These are phyloP conservation scores for Dendrostoma leiphaemia DNA, from an alignment of 2,329 filamentous ascomycete species.

Conservation along the genomic window DNA sequence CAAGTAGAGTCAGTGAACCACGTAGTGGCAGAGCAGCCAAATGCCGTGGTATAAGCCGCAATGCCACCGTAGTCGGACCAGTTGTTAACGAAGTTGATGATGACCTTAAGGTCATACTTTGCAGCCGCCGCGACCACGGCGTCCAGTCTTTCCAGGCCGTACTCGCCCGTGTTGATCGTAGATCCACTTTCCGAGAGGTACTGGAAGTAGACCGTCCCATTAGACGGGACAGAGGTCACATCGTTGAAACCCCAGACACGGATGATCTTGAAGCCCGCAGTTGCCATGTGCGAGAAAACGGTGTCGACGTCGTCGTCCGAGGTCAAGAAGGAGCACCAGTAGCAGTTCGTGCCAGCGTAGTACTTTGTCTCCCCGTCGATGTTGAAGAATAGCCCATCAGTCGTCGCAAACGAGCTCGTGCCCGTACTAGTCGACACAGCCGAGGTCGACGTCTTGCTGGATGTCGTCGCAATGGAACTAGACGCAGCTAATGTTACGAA, in stretches of 20 bases:
- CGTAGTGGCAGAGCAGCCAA: slow-evolving; percentile 49
- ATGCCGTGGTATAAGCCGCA: slow-evolving; percentile 56
- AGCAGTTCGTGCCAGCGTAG: slow-evolving; percentile 51
- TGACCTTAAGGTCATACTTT: slow-evolving; percentile 58
- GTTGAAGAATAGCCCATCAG: slow-evolving; percentile 31
- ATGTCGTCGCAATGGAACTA: slow-evolving; percentile 13
- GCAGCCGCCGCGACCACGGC: slow-evolving; percentile 61
- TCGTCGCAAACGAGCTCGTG: slow-evolving; percentile 22
- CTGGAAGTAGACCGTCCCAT: slow-evolving; percentile 48
- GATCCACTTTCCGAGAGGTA: slow-evolving; percentile 45
- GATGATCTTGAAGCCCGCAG: slow-evolving; percentile 44
- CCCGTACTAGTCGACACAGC: slow-evolving; percentile 12
- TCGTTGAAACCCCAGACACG: slow-evolving; percentile 64
- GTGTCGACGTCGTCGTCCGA: slow-evolving; percentile 42
- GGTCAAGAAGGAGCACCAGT: slow-evolving; percentile 51
- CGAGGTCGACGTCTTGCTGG: slow-evolving; percentile 6
- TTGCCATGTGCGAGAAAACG: slow-evolving; percentile 34
- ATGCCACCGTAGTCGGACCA: slow-evolving; percentile 69
- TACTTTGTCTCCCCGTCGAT: slow-evolving; percentile 43
- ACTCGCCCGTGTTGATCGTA: slow-evolving; percentile 59
- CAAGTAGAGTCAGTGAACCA: slow-evolving; percentile 57
- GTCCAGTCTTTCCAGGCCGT: slow-evolving; percentile 63
- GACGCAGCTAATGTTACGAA: slow-evolving; percentile 10
- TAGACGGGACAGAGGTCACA: slow-evolving; percentile 38
- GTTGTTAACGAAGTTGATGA: slow-evolving; percentile 67